Evolutionary conservation across 371 early-diverging fungal species (phyloP).

Genomic region (Rhizopus delemar): DNA sequence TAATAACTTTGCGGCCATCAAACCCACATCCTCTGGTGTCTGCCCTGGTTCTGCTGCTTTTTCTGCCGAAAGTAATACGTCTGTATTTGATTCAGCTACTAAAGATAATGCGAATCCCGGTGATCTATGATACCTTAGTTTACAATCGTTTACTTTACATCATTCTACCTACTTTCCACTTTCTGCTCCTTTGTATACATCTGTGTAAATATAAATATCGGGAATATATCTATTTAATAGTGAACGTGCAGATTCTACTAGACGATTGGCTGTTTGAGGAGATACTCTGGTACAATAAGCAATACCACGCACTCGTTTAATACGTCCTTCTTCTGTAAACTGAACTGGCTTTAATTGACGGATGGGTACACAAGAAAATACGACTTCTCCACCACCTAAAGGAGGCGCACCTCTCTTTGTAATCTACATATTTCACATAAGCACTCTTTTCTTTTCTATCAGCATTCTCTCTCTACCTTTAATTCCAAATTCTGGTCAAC

Average conservation of each 20-base stretch:
- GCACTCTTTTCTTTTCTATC: background rate
- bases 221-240: conserved; percentile 87
- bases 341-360: conserved; percentile 80
- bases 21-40: conserved; percentile 89
- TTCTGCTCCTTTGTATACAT: conserved; percentile 94
- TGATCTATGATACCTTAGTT: conserved; percentile 46
- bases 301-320: conserved; percentile 94
- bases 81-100: conserved; percentile 91
- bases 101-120: conserved; percentile 92
- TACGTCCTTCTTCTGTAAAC: conserved; percentile 80
- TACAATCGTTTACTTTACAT: background rate
- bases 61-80: conserved; percentile 83
- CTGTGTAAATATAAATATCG: conserved; percentile 96
- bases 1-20: conserved; percentile 72
- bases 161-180: conserved; percentile 68
- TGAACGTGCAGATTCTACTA: conserved; percentile 86
- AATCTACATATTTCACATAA: conserved; percentile 51
- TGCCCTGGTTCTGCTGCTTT: conserved; percentile 73
- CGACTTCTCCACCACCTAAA: conserved; percentile 91
- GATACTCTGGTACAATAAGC: conserved; percentile 92
- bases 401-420: conserved; percentile 94
- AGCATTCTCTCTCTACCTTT: conserved; percentile 47
- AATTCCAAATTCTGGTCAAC: conserved; percentile 82
- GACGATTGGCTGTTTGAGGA: conserved; percentile 91
- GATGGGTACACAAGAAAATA: conserved; percentile 82